Conservation (phyloP, 2,329 filamentous ascomycete species). For the Fonsecaea pedrosoi region DNA sequence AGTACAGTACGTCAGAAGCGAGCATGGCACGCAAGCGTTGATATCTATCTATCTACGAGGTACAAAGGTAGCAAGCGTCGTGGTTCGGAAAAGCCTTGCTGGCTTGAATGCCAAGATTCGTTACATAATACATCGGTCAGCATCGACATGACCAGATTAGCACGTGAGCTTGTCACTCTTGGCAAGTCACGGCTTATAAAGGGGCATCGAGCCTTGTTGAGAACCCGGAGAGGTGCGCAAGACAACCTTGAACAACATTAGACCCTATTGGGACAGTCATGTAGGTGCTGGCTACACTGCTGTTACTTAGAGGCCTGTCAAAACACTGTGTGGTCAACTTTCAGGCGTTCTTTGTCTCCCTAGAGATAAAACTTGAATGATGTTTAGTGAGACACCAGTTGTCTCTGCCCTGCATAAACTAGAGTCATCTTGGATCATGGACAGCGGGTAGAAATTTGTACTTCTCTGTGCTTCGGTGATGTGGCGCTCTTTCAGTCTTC, state of each 20-base stretch:
- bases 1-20: too few species aligned
- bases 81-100: neutral
- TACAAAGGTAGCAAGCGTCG: neutral
- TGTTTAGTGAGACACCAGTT: slow-evolving; percentile 27
- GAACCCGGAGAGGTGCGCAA: neutral
- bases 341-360: slow-evolving; percentile 5
- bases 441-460: slow-evolving; percentile 8
- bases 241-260: neutral
- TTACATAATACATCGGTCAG: neutral
- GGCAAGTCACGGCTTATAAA: neutral
- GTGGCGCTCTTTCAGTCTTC: neutral
- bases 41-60: neutral
- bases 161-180: too few species aligned
- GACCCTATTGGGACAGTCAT: neutral
- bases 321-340: slow-evolving; percentile 18
- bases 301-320: neutral
- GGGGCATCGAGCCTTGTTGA: neutral
- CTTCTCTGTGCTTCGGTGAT: neutral
- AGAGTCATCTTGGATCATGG: slow-evolving; percentile 19
- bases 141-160: neutral
- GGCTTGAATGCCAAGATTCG: neutral
- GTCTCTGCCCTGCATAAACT: slow-evolving; percentile 26
- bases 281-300: neutral
- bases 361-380: slow-evolving; percentile 28
- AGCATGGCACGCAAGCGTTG: too few species aligned